A percentile compares a stretch with the other conserved stretches of the same genome.
Evolutionary conservation across 2,329 filamentous ascomycete genomes (phyloP).

Genomic region (Colletotrichum sp.): DNA sequence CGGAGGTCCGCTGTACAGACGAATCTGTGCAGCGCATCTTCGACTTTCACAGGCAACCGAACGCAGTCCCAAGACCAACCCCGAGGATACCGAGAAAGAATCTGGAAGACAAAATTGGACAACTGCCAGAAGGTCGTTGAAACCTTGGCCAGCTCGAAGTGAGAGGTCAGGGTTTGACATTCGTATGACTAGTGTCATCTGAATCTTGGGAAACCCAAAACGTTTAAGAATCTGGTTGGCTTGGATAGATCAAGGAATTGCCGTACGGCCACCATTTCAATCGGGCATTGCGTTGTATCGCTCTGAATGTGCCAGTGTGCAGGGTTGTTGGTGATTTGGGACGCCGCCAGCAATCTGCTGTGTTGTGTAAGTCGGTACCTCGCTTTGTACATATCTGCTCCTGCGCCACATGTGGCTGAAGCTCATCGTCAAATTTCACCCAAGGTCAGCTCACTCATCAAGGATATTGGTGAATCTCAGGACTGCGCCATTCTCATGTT

Average conservation of each 20-base stretch:
- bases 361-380: neutral
- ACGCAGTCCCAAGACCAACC: neutral
- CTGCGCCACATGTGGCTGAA: constrained; percentile 21
- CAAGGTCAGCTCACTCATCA: constrained; percentile 1
- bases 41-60: neutral
- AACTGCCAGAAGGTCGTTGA: neutral
- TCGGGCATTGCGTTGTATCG: neutral
- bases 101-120: neutral
- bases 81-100: neutral
- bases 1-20: neutral
- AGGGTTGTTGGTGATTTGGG: neutral
- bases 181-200: neutral
- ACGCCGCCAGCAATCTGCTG: neutral
- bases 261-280: neutral
- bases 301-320: neutral
- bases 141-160: neutral
- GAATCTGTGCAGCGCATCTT: neutral
- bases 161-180: neutral
- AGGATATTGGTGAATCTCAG: neutral
- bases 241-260: neutral
- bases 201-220: neutral
- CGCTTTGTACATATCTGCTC: neutral
- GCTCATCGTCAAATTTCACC: constrained; percentile 20
- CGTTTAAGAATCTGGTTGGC: neutral
- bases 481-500: neutral